phyloP scores from a whole-genome alignment of 805 yeast genomes.

The Debaryomyces tyrocola region DNA sequence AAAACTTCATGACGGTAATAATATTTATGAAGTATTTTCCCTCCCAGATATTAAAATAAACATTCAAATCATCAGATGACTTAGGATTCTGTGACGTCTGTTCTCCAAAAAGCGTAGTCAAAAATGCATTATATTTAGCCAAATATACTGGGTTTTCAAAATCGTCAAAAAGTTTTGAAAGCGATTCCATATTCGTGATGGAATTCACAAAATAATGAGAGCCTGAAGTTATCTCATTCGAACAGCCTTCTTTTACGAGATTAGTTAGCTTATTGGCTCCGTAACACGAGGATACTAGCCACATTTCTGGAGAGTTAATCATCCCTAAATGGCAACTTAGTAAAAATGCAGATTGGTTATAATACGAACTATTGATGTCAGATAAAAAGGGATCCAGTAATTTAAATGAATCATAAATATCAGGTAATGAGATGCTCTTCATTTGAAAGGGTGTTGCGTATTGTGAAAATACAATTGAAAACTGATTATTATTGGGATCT shows the following conservation, averaged over 20 bases:
- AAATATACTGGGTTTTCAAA: constrained; percentile 15
- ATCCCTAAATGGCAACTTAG: constrained; percentile 24
- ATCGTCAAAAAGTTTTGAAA: constrained; percentile 4
- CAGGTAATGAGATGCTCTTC: constrained; percentile 13
- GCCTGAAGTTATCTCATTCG: constrained; percentile 25
- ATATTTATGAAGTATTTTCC: constrained; percentile 22
- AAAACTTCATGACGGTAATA: constrained; percentile 29
- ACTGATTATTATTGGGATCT: constrained; percentile 5
- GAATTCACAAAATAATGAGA: constrained; percentile 27
- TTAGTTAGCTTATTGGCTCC: constrained; percentile 16
- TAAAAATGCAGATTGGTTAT: constrained; percentile 28
- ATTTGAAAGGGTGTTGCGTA: constrained; percentile 13
- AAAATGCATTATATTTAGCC: constrained; percentile 18
- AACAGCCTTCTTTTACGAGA: constrained; percentile 15
- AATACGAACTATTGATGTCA: constrained; percentile 17
- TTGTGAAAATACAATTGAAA: constrained; percentile 25
- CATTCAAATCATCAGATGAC: constrained; percentile 24
- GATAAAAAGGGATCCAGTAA: constrained; percentile 11
- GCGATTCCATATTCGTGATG: constrained; percentile 9
- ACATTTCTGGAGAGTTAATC: constrained; percentile 19
- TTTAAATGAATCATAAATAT: constrained; percentile 13
- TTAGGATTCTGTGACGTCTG: constrained; percentile 11
- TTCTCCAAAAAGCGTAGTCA: constrained; percentile 14
- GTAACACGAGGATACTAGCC: constrained; percentile 23
- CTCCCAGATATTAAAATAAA: constrained; percentile 32